Conservation (phyloP, 768 basidiomycete species). For the Trametes coccinea region DNA sequence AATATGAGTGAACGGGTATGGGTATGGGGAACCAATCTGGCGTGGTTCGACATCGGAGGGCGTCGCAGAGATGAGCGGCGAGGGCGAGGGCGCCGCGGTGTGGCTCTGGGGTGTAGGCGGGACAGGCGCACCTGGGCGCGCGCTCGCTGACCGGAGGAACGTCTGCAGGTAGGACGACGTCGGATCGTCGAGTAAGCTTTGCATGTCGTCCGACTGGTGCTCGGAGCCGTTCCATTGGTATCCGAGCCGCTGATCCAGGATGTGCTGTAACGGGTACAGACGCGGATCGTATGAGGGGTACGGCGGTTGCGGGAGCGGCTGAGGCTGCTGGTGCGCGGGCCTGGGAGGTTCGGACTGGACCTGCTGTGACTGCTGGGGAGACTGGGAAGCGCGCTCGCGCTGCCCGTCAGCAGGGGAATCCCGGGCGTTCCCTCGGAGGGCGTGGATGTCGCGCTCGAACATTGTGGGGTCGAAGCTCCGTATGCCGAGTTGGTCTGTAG, state of each 20-base stretch:
- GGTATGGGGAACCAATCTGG: conserved; percentile 69
- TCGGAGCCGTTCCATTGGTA: conserved; percentile 31
- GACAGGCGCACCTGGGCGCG: conserved; percentile 71
- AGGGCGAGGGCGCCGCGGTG: conserved; percentile 72
- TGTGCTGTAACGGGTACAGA: conserved; percentile 5
- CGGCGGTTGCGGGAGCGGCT: conserved; percentile 3
- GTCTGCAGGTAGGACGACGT: conserved; percentile 58
- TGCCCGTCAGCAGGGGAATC: conserved; percentile 24
- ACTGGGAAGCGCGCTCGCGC: conserved; percentile 25
- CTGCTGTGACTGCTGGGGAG: conserved; percentile 12
- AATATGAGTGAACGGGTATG: conserved; percentile 75
- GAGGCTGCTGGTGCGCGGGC: conserved; percentile 2
- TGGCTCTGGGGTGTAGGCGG: conserved; percentile 80
- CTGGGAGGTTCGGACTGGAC: conserved; percentile 6
- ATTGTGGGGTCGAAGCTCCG: conserved; percentile 58
- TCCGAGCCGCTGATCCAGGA: conserved; percentile 19
- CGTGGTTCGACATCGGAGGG: conserved; percentile 41
- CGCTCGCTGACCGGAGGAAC: conserved; percentile 51
- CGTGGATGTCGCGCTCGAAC: conserved; percentile 42
- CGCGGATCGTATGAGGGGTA: conserved; percentile 21
- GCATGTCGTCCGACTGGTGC: conserved; percentile 54
- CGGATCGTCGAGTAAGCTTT: conserved; percentile 60
- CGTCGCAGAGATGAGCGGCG: conserved; percentile 57
- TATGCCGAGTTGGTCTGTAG: conserved; percentile 63
- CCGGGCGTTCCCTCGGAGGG: conserved; percentile 13